Percentiles rank a stretch among this genome's conserved stretches.
Conservation (phyloP, 2,329 filamentous ascomycete species). For the Berkeleyomyces basicola region DNA sequence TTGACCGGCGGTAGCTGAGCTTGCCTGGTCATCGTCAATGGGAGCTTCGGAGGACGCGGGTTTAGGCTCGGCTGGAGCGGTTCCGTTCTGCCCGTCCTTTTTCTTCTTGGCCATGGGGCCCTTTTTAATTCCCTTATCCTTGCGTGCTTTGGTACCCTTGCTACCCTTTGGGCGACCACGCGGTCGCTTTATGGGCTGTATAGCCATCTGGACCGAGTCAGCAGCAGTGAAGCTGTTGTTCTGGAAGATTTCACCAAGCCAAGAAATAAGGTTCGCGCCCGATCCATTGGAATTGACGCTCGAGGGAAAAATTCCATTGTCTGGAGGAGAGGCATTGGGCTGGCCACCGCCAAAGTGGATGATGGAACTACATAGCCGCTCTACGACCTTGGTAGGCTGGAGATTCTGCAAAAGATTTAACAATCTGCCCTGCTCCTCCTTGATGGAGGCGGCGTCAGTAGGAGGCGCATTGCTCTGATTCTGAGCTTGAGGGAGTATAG, state of each 20-base stretch:
- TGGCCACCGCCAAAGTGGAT: constrained; percentile 48
- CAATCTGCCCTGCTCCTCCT: constrained; percentile 42
- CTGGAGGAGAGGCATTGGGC: constrained; percentile 34
- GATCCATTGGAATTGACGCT: constrained; percentile 40
- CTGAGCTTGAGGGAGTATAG: constrained; percentile 5
- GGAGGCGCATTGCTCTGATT: background rate
- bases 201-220: constrained; percentile 1
- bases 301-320: constrained; percentile 35
- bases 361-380: constrained; percentile 45
- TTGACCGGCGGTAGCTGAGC: background rate
- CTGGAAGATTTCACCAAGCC: constrained; percentile 46
- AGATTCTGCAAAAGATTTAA: constrained; percentile 39
- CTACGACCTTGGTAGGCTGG: constrained; percentile 39
- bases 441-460: constrained; percentile 20
- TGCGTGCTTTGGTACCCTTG: constrained; percentile 29
- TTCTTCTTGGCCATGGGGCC: constrained; percentile 7
- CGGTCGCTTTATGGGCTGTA: constrained; percentile 21
- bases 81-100: background rate
- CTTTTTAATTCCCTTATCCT: constrained; percentile 19
- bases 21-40: background rate
- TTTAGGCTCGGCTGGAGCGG: background rate
- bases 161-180: constrained; percentile 33
- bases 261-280: constrained; percentile 41
- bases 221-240: constrained; percentile 11
- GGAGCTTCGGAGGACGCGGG: background rate